Evolutionary conservation across 1,284 basidiomycete species (phyloP), one percentile per base, ranked within the genome.

Genomic region (Rhodotorula sp.): DNA sequence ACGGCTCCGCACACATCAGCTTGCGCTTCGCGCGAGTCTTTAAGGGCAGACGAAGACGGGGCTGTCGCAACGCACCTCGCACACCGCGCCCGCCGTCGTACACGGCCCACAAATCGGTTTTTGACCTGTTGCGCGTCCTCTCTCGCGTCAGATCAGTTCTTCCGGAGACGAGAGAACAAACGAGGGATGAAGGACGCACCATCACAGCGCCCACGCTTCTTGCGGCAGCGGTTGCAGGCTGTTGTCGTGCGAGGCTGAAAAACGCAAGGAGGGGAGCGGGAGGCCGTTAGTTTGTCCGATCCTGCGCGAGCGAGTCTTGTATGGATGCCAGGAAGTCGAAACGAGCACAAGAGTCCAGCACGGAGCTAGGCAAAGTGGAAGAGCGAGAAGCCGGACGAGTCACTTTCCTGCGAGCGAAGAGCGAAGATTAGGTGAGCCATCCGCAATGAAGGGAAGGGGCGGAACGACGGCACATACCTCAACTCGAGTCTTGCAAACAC

Each of bases 201-300:
- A 30, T 73, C 71, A n/a, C 71, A 73, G 4, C 62, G 32, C 2
- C 56, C 67, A 0, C 71, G 62, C 24, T 73, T 73, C 53, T 36
- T 59, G 29, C 67, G 39, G n/a, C 70, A 72, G 6, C 63, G 56
- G 53, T 72, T 68, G 54, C 70, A 72, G 0, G 70, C 70, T 4
- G 66, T 68, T 8, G 66, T 66, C n/a, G 67, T 68, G 5, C 66
- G 30, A 1, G 59, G 68, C 58, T 53, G 52, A 1, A n/a, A 17
- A 8, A 17, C 13, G 39, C 4, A 44, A 44, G 39, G 13, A 15
- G 11, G n/a, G 39, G 19, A 44, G 39, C 39, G 39, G 39, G 39
- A 44, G 39, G 19, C 39, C 39, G 39, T 44, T 17, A 44, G 39
- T 13, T 44, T 17, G 39, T 44, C 39, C 39, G 39, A 15, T 44